Evolutionary conservation across 805 yeast species (phyloP).

Genomic region (Candida glaebosa): DNA sequence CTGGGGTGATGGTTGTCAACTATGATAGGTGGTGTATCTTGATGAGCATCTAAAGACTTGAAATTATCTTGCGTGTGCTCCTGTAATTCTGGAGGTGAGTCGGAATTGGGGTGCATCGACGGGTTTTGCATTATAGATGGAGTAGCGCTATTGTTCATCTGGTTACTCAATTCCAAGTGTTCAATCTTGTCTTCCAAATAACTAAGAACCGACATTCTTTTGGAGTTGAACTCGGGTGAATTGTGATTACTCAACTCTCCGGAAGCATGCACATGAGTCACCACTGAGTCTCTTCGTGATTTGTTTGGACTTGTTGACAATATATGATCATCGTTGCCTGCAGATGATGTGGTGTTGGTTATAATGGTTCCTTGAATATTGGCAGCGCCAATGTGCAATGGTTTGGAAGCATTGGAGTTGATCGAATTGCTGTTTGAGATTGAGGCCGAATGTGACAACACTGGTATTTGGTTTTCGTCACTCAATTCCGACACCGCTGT

Average conservation of each 20-base stretch:
- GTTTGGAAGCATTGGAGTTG: neutral
- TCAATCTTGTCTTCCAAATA: slow-evolving; percentile 45
- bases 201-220: slow-evolving; percentile 38
- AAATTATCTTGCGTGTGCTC: neutral
- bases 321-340: neutral
- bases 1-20: neutral
- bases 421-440: neutral
- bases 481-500: slow-evolving; percentile 1
- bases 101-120: slow-evolving; percentile 4
- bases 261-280: slow-evolving; percentile 41
- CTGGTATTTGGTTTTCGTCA: neutral
- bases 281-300: slow-evolving; percentile 37
- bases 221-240: slow-evolving; percentile 18
- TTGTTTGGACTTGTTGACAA: slow-evolving; percentile 8
- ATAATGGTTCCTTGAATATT: neutral
- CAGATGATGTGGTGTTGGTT: slow-evolving; percentile 1
- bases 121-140: slow-evolving; percentile 18
- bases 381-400: no score
- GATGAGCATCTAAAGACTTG: neutral
- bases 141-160: neutral
- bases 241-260: slow-evolving; percentile 32
- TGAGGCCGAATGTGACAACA: neutral
- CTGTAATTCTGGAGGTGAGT: neutral
- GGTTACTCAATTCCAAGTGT: slow-evolving; percentile 33
- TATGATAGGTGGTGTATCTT: neutral